A percentile compares a stretch with the other conserved stretches of the same genome.
Conservation (phyloP, 2,329 filamentous ascomycete species). For the Aspergillus persii region DNA sequence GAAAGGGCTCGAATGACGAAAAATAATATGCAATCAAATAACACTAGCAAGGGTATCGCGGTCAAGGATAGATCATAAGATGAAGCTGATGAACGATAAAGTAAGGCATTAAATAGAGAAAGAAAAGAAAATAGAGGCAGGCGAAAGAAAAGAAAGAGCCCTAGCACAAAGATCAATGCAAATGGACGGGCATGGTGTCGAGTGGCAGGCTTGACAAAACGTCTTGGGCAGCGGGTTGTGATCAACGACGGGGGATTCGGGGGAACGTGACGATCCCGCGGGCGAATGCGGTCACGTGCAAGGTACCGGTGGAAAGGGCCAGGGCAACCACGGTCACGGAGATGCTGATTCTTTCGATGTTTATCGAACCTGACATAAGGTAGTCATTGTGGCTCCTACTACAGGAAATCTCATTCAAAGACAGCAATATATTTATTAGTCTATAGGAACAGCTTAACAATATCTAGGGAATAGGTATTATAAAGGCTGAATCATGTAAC, state of each 20-base stretch:
- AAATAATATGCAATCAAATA: background rate
- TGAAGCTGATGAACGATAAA: background rate
- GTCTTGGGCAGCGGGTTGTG: constrained; percentile 6
- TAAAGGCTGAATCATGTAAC: background rate
- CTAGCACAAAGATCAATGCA: constrained; percentile 12
- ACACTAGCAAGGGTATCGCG: background rate
- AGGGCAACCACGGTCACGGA: background rate
- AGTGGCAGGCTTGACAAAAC: constrained; percentile 4
- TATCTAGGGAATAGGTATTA: background rate
- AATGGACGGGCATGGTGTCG: constrained; percentile 10
- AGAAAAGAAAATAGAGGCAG: background rate
- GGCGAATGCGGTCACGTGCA: constrained; percentile 16
- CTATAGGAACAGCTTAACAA: background rate
- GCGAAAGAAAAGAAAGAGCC: background rate
- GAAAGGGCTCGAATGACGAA: background rate
- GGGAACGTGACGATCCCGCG: constrained; percentile 7
- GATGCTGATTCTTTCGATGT: background rate
- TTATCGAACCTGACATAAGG: no score
- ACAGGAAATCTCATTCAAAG: background rate
- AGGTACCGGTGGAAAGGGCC: background rate
- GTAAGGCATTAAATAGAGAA: background rate
- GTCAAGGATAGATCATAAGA: background rate
- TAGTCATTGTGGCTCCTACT: no score
- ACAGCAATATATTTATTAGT: background rate
- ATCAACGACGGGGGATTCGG: constrained; percentile 8